Base-by-base conservation (phyloP, 176 grass and related monocot genomes). In the Oryza longistaminata region DNA sequence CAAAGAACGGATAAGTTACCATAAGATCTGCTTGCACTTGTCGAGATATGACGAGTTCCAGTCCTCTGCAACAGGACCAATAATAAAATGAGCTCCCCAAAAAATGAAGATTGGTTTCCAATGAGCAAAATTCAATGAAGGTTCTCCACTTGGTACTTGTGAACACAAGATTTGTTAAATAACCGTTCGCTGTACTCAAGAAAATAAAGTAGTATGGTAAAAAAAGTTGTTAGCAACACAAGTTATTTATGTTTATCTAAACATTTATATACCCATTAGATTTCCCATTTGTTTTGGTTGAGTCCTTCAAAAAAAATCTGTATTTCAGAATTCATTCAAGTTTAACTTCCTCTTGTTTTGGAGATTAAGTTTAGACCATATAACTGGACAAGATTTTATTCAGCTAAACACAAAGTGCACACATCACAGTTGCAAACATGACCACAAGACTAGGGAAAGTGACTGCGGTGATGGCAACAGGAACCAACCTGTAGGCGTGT, bases 331-430 rank as follows among this genome's bases (percentile, higher is more conserved):
- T 44, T 44, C 11, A 44, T 44, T 44, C 43, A 11, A 44, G 43
- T 44, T 11, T 44, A 44, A 44, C 50, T 55, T 55, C 40, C 40
- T 79, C 44, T 9, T 46, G 9, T 76, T 31, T 44, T 42, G 29
- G 13, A 7, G 25, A 44, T 29, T 78, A 78, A 79, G 31, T 37
- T 79, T 46, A 66, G 39, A 66, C 60, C 50, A 76, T 22, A 76
- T 39, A 79, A 45, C 15, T 19, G 61, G 4, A 45, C 9, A 78
- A 25, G 2, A 66, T 46, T 16, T 1, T 66, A 25, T 27, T 22
- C 12, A 66, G 44, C 8, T 46, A 65, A 46, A 79, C 61, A 79
- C n/a, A 35, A 64, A 77, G 12, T 43, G 58, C 53, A 25, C 24
- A 64, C n/a, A 64, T 64, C 60, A 64, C 19, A 64, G n/a, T 64